Conservation (phyloP, 1,284 basidiomycete genomes). For the Fomitopsis betulina region DNA sequence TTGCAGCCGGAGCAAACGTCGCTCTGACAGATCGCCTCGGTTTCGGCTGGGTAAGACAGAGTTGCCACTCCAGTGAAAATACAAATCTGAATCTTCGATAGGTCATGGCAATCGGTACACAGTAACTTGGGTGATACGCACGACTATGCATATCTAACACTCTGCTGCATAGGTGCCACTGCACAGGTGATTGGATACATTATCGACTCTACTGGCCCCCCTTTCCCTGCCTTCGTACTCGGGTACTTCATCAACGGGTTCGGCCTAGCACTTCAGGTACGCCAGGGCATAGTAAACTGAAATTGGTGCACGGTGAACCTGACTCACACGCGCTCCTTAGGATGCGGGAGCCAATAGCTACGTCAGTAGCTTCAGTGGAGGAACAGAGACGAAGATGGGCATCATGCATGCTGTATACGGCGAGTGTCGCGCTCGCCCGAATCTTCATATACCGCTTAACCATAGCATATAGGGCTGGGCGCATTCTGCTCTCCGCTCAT, state of each 20-base stretch:
- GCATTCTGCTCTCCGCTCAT: conserved; percentile 57
- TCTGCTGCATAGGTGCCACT: conserved; percentile 17
- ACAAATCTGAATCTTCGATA: conserved; percentile 4
- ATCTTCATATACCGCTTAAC: not conserved
- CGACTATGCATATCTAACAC: not conserved
- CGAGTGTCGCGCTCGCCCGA: no score
- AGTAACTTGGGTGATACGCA: not conserved
- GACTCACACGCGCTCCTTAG: conserved; percentile 16
- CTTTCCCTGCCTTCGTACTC: conserved; percentile 63
- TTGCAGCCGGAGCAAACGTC: conserved; percentile 44
- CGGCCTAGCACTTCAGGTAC: conserved; percentile 31
- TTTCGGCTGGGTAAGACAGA: conserved; percentile 45
- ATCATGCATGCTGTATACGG: conserved; percentile 50
- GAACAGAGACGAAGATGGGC: conserved; percentile 54
- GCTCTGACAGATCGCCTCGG: conserved; percentile 46
- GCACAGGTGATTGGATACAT: conserved; percentile 45
- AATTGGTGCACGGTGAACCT: not conserved
- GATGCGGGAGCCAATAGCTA: conserved; percentile 57
- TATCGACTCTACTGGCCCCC: conserved; percentile 53
- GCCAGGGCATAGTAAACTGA: no score
- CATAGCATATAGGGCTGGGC: conserved; percentile 42
- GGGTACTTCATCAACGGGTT: conserved; percentile 59
- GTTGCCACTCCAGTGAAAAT: not conserved
- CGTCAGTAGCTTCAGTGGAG: conserved; percentile 42
- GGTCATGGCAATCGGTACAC: conserved; percentile 25